Evolutionary conservation across 1,139 yeast genomes (phyloP).

Genomic region (Yamadazyma trypodendri): DNA sequence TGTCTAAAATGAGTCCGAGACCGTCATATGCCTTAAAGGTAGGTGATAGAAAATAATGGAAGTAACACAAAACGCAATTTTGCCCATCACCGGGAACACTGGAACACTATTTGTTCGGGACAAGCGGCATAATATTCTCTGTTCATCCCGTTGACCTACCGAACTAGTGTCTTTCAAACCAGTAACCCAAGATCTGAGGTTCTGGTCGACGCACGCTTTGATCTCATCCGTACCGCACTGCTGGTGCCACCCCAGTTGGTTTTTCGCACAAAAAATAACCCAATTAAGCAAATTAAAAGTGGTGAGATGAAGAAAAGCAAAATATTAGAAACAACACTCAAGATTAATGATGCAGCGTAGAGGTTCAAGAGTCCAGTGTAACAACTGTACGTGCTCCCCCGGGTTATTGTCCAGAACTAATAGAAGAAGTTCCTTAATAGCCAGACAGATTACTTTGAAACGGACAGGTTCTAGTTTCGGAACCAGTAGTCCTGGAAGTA

Average conservation of each 20-base stretch:
- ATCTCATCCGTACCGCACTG: not conserved
- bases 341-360: constrained; percentile 18
- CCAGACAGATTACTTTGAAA: constrained; percentile 46
- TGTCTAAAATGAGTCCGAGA: constrained; percentile 3
- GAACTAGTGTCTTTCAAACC: too few relatives aligned
- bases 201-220: too few relatives aligned
- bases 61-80: too few relatives aligned
- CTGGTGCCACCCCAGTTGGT: not conserved
- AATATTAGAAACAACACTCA: not conserved
- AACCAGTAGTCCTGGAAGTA: constrained; percentile 27
- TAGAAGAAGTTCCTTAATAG: constrained; percentile 51
- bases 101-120: too few relatives aligned
- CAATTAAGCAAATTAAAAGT: not conserved
- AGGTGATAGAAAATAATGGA: not conserved
- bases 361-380: constrained; percentile 51
- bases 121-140: too few relatives aligned
- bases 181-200: too few relatives aligned
- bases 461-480: constrained; percentile 25
- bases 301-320: constrained; percentile 1
- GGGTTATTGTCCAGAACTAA: constrained; percentile 69
- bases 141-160: too few relatives aligned
- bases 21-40: constrained; percentile 2
- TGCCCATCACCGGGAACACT: too few relatives aligned
- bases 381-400: constrained; percentile 80
- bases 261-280: not conserved